A percentile compares a stretch with the other conserved stretches of the same genome.
phyloP scores from a whole-genome alignment of 202 grass and related monocot genomes.

The Hordeum pubiflorum region DNA sequence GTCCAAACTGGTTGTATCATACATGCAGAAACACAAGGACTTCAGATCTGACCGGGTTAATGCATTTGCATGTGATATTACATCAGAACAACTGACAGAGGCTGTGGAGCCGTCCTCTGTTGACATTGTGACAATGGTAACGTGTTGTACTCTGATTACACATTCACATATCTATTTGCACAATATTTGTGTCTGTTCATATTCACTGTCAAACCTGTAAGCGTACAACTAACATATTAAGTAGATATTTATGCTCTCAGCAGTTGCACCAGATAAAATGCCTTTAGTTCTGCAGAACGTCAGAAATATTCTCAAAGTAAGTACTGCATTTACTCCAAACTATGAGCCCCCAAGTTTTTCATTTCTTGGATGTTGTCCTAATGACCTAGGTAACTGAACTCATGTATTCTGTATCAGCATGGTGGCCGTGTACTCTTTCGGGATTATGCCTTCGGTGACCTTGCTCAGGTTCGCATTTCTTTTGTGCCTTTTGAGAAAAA shows the following conservation, averaged over 20 bases:
- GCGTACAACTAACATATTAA: conserved; percentile 77
- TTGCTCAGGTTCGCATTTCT: conserved; percentile 69
- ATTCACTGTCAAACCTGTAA: conserved; percentile 11
- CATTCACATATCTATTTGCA: not conserved
- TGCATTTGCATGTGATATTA: conserved; percentile 94
- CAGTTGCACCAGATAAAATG: conserved; percentile 97
- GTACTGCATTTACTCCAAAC: conserved; percentile 20
- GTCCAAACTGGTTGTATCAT: conserved; percentile 20
- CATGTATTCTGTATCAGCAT: conserved; percentile 40
- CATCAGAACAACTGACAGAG: conserved; percentile 49
- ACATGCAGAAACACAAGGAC: conserved; percentile 74
- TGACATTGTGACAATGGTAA: conserved; percentile 94
- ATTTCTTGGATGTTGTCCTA: not conserved
- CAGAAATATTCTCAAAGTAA: conserved; percentile 69
- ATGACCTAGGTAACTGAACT: conserved; percentile 4
- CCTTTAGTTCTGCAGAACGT: conserved; percentile 60
- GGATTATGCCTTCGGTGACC: conserved; percentile 83
- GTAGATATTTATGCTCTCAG: conserved; percentile 96
- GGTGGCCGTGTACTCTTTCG: conserved; percentile 77
- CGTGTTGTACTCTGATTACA: conserved; percentile 18
- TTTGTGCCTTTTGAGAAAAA: not conserved
- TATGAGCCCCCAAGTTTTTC: not conserved
- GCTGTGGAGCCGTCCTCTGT: conserved; percentile 51
- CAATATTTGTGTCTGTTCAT: not conserved
- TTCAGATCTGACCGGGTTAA: conserved; percentile 50